phyloP scores from a whole-genome alignment of 345 rosid genomes.

The Xanthoceras sorbifolium region DNA sequence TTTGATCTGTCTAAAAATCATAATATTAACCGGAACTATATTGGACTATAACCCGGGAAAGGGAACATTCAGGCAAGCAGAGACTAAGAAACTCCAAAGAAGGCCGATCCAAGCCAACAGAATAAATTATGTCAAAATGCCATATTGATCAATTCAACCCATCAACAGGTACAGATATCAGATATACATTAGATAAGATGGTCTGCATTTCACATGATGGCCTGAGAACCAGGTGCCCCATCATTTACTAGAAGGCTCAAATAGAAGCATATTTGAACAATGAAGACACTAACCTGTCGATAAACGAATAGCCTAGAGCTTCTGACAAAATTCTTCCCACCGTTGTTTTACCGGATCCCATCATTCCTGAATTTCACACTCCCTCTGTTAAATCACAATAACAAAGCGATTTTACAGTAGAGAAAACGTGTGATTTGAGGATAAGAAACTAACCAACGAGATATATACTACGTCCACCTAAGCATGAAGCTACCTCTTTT shows the following conservation, averaged over 20 bases:
- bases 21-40: not conserved
- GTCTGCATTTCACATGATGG: not conserved
- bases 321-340: slow-evolving; percentile 48
- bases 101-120: not conserved
- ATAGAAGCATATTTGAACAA: not conserved
- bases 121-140: not conserved
- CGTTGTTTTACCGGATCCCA: slow-evolving; percentile 61
- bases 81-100: not conserved
- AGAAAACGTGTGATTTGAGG: not conserved
- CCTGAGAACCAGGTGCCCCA: not conserved
- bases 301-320: slow-evolving; percentile 41
- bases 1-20: not conserved
- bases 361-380: slow-evolving; percentile 41
- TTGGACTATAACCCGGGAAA: too few relatives aligned
- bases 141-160: not conserved
- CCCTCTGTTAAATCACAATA: slow-evolving; percentile 8
- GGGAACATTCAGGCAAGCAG: not conserved
- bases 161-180: not conserved
- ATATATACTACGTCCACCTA: slow-evolving; percentile 41
- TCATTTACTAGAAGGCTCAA: not conserved
- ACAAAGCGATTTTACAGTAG: not conserved
- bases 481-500: slow-evolving; percentile 28
- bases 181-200: not conserved
- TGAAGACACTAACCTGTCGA: slow-evolving; percentile 44
- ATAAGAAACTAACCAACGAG: slow-evolving; percentile 50